Percentiles rank a stretch among this genome's conserved stretches.
These are phyloP conservation scores for Pterulicium gracile DNA, from an alignment of 1,284 basidiomycete genomes.

Conservation along the genomic window DNA sequence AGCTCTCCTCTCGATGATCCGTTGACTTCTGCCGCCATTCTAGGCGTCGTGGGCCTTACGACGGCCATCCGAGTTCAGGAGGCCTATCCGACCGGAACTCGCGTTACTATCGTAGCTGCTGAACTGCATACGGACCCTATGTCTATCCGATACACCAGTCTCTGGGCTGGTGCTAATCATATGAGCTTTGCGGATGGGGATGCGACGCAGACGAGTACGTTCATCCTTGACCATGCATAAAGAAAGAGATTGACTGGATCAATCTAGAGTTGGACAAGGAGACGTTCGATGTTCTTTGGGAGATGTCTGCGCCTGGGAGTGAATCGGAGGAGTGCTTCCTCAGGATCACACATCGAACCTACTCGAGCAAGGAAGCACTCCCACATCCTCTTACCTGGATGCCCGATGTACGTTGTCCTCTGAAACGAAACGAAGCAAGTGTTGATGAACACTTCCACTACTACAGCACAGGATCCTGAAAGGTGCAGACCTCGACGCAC, in stretches of 20 bases:
- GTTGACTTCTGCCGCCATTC: too few species aligned
- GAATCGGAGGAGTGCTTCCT: constrained; percentile 48
- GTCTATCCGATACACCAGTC: not conserved
- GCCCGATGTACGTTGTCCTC: constrained; percentile 41
- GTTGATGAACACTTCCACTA: not conserved
- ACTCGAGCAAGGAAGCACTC: constrained; percentile 32
- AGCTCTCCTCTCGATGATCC: too few species aligned
- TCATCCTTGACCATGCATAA: too few species aligned
- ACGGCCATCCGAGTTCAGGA: constrained; percentile 2
- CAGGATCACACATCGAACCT: constrained; percentile 49
- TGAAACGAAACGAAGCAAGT: not conserved
- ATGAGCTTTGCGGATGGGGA: constrained; percentile 44
- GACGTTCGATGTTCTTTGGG: constrained; percentile 66
- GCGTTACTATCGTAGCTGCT: not conserved
- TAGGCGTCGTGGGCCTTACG: constrained; percentile 1
- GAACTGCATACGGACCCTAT: not conserved
- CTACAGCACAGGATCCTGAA: not conserved
- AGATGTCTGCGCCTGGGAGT: constrained; percentile 45
- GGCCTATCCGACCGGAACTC: not conserved
- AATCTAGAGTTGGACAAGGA: constrained; percentile 35
- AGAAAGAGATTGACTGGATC: too few species aligned
- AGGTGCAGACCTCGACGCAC: not conserved
- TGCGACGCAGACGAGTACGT: constrained; percentile 36
- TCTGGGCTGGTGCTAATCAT: constrained; percentile 44
- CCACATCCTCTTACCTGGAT: constrained; percentile 41